These are phyloP conservation scores for Monosporascus sp. DNA, from an alignment of 2,329 filamentous ascomycete genomes.

Conservation along the genomic window DNA sequence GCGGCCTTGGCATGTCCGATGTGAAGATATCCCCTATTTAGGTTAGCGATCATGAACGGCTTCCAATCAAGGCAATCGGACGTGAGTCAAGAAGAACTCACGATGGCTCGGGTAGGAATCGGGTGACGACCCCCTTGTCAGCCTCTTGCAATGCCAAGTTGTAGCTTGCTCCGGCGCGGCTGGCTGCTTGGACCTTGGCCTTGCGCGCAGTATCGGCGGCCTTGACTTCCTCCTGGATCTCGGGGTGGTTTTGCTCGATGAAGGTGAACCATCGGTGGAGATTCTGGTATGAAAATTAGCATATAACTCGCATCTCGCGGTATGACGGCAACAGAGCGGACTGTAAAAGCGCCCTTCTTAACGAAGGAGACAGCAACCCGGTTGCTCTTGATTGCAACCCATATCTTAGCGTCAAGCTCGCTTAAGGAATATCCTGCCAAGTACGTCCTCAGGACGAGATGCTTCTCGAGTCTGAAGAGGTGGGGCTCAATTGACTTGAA, in stretches of 20 bases:
- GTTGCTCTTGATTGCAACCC: constrained; percentile 77
- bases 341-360: constrained; percentile 56
- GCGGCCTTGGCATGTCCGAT: constrained; percentile 95
- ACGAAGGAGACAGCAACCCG: constrained; percentile 77
- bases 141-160: constrained; percentile 81
- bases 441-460: constrained; percentile 81
- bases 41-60: neutral
- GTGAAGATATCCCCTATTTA: constrained; percentile 72
- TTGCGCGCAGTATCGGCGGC: constrained; percentile 62
- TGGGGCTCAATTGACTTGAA: constrained; percentile 77
- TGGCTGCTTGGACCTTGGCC: constrained; percentile 62
- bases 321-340: too few relatives aligned
- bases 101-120: constrained; percentile 93
- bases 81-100: constrained; percentile 33
- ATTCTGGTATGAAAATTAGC: constrained; percentile 51
- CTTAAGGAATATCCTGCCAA: constrained; percentile 75
- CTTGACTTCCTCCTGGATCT: constrained; percentile 67
- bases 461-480: constrained; percentile 74
- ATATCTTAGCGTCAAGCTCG: constrained; percentile 74
- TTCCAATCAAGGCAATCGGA: too few relatives aligned
- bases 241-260: constrained; percentile 74
- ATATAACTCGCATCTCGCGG: too few relatives aligned
- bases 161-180: constrained; percentile 79
- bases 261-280: constrained; percentile 82
- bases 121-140: constrained; percentile 82